Evolutionary conservation across 2,329 filamentous ascomycete species (phyloP).

Genomic region (Ascochyta lentis): DNA sequence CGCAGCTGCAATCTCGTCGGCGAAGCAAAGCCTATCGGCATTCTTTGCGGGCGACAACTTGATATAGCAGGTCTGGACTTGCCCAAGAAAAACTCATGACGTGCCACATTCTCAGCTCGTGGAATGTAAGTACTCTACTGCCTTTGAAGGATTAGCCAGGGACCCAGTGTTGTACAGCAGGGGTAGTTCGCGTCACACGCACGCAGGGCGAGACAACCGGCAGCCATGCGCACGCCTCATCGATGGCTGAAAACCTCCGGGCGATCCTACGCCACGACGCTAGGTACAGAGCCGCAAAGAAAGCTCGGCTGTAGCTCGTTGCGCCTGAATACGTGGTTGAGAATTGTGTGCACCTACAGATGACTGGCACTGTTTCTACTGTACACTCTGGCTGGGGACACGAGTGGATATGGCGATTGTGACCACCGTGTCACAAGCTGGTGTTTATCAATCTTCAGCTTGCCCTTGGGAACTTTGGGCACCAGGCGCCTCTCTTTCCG

Average conservation of each 20-base stretch:
- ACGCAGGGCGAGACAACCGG: conserved; percentile 14
- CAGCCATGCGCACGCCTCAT: conserved; percentile 9
- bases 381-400: conserved; percentile 3
- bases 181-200: conserved; percentile 4
- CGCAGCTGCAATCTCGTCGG: background rate
- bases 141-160: too few relatives aligned
- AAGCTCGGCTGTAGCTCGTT: background rate
- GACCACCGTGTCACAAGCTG: conserved; percentile 6
- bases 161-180: conserved; percentile 21
- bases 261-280: conserved; percentile 4
- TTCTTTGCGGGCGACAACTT: conserved; percentile 12
- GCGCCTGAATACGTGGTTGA: background rate
- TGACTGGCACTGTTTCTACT: background rate
- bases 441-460: background rate
- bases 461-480: background rate
- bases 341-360: background rate
- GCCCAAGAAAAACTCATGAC: background rate
- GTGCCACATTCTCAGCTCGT: conserved; percentile 13
- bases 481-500: background rate
- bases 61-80: conserved; percentile 6
- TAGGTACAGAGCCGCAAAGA: background rate
- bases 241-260: conserved; percentile 3
- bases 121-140: conserved; percentile 13
- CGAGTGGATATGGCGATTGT: background rate
- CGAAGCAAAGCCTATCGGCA: conserved; percentile 4